Base-by-base conservation (phyloP, 2,329 filamentous ascomycete genomes). In the Alternaria brassicicola region DNA sequence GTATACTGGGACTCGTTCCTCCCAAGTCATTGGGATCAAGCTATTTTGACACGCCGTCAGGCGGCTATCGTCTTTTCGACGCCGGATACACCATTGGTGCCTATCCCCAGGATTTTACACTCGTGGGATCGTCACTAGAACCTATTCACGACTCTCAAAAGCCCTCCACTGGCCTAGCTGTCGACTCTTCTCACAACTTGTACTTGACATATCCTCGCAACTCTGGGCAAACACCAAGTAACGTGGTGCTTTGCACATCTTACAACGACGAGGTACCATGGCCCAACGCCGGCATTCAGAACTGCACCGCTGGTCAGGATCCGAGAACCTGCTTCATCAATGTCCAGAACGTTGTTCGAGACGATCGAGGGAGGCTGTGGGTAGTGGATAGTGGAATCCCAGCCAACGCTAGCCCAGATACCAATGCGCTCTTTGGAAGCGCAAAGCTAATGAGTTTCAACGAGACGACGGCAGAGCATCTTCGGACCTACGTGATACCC, bases 371-470 rank as follows among this genome's bases (percentile, higher is more conserved):
- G 19, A 73, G 76, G 38, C 66, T 81, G 10, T 81, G 78, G 78
- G 66, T 79, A 6, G 70, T 81, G 13, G 79, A 81, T 59, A 78
- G 68, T 30, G 79, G 79, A 2, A 78, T 80, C 41, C 69, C 71
- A 10, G 70, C 71, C 30, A 70, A 72, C 8, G 66, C 62, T 3
- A 55, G 57, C 4, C 49, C 64, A 55, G 55, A 63, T 60, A 53
- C 71, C n/a, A 35, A 65, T 31, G 61, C 78, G 3, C 46, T 74
- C 0, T 65, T 70, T 8, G 70, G 73, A 6, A 78, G 78, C 2
- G 76, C 78, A 4, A 81, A 81, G 64, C 73, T 81, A 31, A 79
- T 81, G 74, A 73, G 72, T 23, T 81, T 81, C 67, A 73, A 79
- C 30, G 63, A 64, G 48, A 66, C 76, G 17, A 68, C 68, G 7